phyloP scores from a whole-genome alignment of 140 eudicot species.

The Eryngium alpinum region DNA sequence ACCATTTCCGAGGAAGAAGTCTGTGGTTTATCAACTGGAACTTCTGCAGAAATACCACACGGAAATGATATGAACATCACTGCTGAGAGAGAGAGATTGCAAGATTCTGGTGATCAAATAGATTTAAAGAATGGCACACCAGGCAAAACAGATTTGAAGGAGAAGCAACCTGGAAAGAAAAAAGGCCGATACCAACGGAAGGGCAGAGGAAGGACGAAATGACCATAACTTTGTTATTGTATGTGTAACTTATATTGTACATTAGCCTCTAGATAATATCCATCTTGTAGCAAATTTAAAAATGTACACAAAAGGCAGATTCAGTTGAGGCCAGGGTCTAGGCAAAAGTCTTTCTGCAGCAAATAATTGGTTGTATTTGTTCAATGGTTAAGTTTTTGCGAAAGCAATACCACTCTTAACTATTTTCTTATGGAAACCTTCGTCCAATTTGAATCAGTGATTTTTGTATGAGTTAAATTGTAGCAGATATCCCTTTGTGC shows the following conservation, averaged over 20 bases:
- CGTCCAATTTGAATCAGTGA: no score
- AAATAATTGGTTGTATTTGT: no score
- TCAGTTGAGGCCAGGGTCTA: slow-evolving; percentile 4
- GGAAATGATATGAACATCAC: slow-evolving; percentile 28
- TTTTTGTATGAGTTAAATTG: no score
- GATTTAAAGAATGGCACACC: neutral
- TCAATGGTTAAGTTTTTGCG: no score
- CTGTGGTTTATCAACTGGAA: slow-evolving; percentile 36
- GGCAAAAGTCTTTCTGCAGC: neutral
- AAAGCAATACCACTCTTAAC: no score
- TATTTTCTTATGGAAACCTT: no score
- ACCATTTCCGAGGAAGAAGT: slow-evolving; percentile 27
- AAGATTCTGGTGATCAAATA: slow-evolving; percentile 18
- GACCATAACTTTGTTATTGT: neutral
- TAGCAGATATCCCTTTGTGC: no score
- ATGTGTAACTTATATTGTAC: slow-evolving; percentile 10
- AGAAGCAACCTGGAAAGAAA: slow-evolving; percentile 37
- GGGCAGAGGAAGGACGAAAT: slow-evolving; percentile 49
- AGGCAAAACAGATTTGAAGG: slow-evolving; percentile 14
- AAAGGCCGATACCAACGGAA: slow-evolving; percentile 32
- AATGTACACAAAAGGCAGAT: neutral
- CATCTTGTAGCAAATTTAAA: neutral
- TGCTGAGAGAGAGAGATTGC: slow-evolving; percentile 17
- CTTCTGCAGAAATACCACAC: slow-evolving; percentile 40
- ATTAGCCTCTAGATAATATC: slow-evolving; percentile 9